Percentiles rank a stretch among this genome's conserved stretches.
Conservation (phyloP, 2,329 filamentous ascomycete genomes). For the Coniochaeta prunicola region DNA sequence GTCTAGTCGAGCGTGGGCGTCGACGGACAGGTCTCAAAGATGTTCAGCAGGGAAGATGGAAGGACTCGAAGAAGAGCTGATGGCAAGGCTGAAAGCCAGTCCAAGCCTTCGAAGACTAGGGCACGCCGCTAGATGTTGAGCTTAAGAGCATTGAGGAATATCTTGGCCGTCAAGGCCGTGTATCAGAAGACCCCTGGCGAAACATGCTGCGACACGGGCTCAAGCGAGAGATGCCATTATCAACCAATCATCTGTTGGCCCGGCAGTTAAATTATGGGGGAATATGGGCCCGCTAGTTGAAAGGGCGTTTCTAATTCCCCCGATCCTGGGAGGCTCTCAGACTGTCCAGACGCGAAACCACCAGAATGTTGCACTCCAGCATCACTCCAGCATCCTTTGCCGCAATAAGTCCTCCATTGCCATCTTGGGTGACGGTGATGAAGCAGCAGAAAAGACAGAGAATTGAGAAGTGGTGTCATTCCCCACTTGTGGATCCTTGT, state of each 20-base stretch:
- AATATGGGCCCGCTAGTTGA: background rate
- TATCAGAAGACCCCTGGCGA: constrained; percentile 29
- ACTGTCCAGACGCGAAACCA: too few relatives aligned
- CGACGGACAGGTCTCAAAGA: background rate
- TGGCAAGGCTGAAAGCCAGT: background rate
- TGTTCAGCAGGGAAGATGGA: background rate
- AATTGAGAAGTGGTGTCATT: constrained; percentile 24
- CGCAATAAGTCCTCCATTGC: too few relatives aligned
- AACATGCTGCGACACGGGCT: constrained; percentile 25
- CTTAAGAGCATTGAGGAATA: constrained; percentile 5
- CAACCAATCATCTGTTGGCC: background rate
- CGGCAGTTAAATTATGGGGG: background rate
- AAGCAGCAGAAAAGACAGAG: constrained; percentile 3
- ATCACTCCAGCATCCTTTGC: too few relatives aligned
- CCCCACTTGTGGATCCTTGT: constrained; percentile 23
- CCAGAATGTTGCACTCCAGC: background rate
- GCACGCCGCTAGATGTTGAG: too few relatives aligned
- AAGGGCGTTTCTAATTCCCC: background rate
- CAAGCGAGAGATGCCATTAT: constrained; percentile 2
- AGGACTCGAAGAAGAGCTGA: background rate
- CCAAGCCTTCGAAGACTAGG: too few relatives aligned
- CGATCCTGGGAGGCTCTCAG: background rate
- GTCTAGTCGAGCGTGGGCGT: background rate
- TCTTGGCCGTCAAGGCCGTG: constrained; percentile 23
- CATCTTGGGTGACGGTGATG: background rate